Evolutionary conservation across 805 yeast species (phyloP).

Genomic region (Teunomyces gatunensis): DNA sequence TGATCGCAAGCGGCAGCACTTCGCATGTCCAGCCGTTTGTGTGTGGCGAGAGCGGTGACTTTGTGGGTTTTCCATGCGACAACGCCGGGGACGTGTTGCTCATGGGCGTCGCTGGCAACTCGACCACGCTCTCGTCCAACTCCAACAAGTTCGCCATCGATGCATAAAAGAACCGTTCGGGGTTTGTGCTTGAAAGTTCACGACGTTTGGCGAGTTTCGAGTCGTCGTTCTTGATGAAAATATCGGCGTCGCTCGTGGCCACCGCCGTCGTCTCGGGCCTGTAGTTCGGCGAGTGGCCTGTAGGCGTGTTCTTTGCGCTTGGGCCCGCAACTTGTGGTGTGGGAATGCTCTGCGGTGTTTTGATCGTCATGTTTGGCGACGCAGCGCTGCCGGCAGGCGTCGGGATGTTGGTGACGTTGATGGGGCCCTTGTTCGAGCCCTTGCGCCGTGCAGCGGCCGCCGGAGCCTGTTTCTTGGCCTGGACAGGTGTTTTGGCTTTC

Average conservation of each 20-base stretch:
- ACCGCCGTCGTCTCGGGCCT: constrained; percentile 6
- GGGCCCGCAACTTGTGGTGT: constrained; percentile 40
- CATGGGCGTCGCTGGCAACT: constrained; percentile 22
- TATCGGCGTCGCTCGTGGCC: constrained; percentile 17
- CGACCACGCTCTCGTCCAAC: constrained; percentile 37
- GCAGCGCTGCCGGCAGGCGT: constrained; percentile 36
- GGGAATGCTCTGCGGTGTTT: constrained; percentile 43
- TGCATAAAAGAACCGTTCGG: constrained; percentile 48
- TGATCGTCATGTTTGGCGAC: constrained; percentile 40
- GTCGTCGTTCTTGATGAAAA: constrained; percentile 32
- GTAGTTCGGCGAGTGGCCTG: constrained; percentile 36
- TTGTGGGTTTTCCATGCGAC: constrained; percentile 13
- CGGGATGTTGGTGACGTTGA: constrained; percentile 26
- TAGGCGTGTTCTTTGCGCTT: constrained; percentile 42
- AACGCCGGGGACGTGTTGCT: constrained; percentile 29
- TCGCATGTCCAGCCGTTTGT: constrained; percentile 40
- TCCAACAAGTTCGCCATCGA: constrained; percentile 51
- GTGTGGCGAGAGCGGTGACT: constrained; percentile 41
- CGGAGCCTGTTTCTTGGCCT: constrained; percentile 7
- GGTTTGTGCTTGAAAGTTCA: constrained; percentile 45
- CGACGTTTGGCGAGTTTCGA: constrained; percentile 44
- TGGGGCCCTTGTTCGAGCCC: constrained; percentile 22
- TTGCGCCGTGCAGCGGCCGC: constrained; percentile 18
- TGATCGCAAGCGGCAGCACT: constrained; percentile 43
- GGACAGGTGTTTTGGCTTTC: constrained; percentile 4